A percentile compares a stretch with the other conserved stretches of the same genome.
These are phyloP conservation scores for Leishmania turanica DNA, from an alignment of 208 protist genomes.

Conservation along the genomic window DNA sequence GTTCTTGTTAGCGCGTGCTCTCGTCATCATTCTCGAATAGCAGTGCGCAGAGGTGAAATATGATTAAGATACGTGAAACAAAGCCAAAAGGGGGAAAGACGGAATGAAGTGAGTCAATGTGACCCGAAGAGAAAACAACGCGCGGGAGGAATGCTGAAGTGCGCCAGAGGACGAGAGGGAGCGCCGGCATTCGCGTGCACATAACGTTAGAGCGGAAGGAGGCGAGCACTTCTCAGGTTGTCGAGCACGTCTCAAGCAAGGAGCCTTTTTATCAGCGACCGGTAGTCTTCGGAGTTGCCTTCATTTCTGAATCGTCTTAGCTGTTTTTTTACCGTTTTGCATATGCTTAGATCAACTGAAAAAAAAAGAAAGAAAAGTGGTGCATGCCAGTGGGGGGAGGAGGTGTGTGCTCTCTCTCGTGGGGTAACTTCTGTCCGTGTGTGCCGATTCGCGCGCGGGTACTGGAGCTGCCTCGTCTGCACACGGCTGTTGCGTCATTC, in stretches of 20 bases:
- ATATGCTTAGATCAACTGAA: background rate
- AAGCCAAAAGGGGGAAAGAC: constrained; percentile 10
- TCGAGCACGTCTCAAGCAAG: background rate
- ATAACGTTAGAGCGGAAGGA: background rate
- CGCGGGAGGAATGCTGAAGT: background rate
- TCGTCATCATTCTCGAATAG: background rate
- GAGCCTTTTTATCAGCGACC: background rate
- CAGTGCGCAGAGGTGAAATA: background rate
- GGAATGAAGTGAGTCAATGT: constrained; percentile 2
- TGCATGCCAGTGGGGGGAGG: background rate
- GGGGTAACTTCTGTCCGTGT: background rate
- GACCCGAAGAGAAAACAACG: background rate
- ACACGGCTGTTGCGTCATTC: background rate
- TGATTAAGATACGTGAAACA: background rate
- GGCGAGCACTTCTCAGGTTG: background rate
- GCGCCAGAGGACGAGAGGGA: background rate
- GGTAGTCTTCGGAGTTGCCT: background rate
- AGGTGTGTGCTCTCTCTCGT: background rate
- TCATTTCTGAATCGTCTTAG: background rate
- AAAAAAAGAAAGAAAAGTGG: background rate
- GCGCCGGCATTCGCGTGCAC: too few relatives aligned
- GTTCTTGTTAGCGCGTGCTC: background rate
- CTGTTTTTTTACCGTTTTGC: background rate
- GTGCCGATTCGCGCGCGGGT: background rate
- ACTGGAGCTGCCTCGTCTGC: background rate